Base-by-base conservation (phyloP, 2,329 filamentous ascomycete species). In the Capronia americana region DNA sequence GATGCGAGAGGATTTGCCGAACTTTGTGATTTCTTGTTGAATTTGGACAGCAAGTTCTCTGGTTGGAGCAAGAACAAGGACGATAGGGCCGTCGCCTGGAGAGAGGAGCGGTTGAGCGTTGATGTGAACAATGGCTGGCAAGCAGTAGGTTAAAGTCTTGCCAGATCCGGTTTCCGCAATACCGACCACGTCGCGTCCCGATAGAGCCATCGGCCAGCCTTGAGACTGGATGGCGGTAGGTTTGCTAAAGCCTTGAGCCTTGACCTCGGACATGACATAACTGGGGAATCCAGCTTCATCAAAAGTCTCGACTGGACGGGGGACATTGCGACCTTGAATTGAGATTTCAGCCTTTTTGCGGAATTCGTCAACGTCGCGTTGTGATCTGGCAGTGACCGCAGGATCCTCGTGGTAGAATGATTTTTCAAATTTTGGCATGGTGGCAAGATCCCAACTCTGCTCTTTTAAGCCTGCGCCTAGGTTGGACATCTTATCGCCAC, bases 121-220 rank as follows among this genome's bases (percentile, higher is more conserved):
- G 86, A 99, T 99, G 86, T 99, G 95, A 69, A 99, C 95, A 73
- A 99, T 99, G 64, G 95, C 92, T 66, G 95, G 95, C 73, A 99
- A 88, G 82, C 94, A 98, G 85, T 99, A 99, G 61, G 93, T 97
- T 72, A 99, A 86, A 4, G 95, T 99, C 90, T 99, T 99, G 86
- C 95, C 95, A 71, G 95, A 99, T 79, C 95, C 95, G 66, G 95
- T 99, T 86, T 99, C 95, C 75, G 95, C 95, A 83, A 99, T 97
- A 88, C 95, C 95, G 75, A 98, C 94, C 68, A 98, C 94, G 79
- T 99, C 95, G 74, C 95, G 94, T 83, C 95, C 95, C 73, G 94
- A 96, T 59, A 99, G 89, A 77, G 95, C 93, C 95, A 98, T 98
- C 70, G 95, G 95, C 95, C 95, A 98, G 70, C 95, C 95, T 80